A percentile compares a stretch with the other conserved stretches of the same genome.
Conservation (phyloP, 495 filamentous ascomycete genomes). For the Tuber aestivum region DNA sequence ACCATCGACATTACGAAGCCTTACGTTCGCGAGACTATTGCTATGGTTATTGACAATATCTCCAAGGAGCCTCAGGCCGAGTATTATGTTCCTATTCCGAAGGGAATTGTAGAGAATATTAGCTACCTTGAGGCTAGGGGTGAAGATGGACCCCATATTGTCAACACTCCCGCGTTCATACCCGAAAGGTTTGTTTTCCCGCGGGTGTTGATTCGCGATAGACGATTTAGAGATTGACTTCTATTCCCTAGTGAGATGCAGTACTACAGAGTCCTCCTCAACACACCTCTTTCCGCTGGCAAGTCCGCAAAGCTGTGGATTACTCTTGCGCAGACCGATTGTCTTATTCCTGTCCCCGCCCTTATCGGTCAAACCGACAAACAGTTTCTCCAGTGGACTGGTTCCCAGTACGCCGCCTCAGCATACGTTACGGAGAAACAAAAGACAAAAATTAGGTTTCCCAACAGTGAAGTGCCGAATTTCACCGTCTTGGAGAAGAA, state of each 20-base stretch:
- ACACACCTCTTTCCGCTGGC: slow-evolving; percentile 64
- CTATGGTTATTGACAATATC: slow-evolving; percentile 88
- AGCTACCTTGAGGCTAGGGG: slow-evolving; percentile 80
- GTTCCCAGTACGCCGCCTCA: slow-evolving; percentile 74
- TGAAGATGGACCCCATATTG: slow-evolving; percentile 54
- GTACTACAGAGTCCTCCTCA: slow-evolving; percentile 77
- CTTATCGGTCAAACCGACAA: slow-evolving; percentile 70
- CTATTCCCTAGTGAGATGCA: slow-evolving; percentile 50
- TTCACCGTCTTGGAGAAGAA: slow-evolving; percentile 65
- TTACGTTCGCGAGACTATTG: slow-evolving; percentile 81
- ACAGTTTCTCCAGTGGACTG: slow-evolving; percentile 78
- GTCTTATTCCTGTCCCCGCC: slow-evolving; percentile 71
- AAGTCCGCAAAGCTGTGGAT: slow-evolving; percentile 80
- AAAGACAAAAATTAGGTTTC: slow-evolving; percentile 93
- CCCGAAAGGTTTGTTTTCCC: slow-evolving; percentile 52
- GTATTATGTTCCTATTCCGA: slow-evolving; percentile 82
- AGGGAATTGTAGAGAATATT: slow-evolving; percentile 63
- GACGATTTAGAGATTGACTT: slow-evolving; percentile 34
- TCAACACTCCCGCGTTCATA: slow-evolving; percentile 61
- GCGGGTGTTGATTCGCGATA: neutral
- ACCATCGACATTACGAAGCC: slow-evolving; percentile 87
- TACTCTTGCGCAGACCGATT: slow-evolving; percentile 67
- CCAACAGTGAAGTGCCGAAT: slow-evolving; percentile 69
- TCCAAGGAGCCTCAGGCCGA: slow-evolving; percentile 66
- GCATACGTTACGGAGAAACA: slow-evolving; percentile 82